phyloP scores from a whole-genome alignment of 257 asterid genomes.

The Haberlea rhodopensis region DNA sequence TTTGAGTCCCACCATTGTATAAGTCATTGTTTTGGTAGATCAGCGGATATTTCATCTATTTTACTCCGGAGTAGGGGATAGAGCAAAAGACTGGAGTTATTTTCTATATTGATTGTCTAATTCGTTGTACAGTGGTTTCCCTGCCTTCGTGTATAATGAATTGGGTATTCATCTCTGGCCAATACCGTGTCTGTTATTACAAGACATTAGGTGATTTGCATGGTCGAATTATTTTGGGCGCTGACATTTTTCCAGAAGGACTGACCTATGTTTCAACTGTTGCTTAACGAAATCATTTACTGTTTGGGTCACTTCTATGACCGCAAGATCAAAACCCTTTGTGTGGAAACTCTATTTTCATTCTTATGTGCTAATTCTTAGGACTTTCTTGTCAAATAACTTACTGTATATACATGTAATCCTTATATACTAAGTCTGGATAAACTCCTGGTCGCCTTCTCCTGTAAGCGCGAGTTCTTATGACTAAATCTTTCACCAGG shows the following conservation, averaged over 20 bases:
- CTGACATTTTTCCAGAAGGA: too few relatives aligned
- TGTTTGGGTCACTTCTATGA: neutral
- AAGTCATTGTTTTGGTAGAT: neutral
- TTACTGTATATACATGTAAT: neutral
- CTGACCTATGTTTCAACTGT: too few relatives aligned
- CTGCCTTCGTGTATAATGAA: too few relatives aligned
- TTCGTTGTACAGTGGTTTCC: too few relatives aligned
- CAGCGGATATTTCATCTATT: too few relatives aligned
- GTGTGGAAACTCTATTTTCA: neutral
- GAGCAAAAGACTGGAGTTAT: neutral
- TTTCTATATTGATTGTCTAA: neutral
- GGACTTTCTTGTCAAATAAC: neutral
- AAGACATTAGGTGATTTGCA: too few relatives aligned
- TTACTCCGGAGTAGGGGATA: neutral
- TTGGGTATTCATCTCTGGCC: too few relatives aligned
- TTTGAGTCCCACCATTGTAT: neutral
- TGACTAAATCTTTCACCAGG: neutral
- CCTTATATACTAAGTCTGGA: neutral
- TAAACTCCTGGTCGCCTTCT: neutral
- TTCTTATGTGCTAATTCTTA: neutral
- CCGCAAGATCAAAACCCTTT: neutral
- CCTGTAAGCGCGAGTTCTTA: neutral
- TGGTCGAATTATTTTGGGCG: too few relatives aligned
- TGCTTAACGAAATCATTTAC: neutral
- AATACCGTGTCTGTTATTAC: too few relatives aligned